Evolutionary conservation across 345 rosid species (phyloP), one percentile per base, ranked within the genome.

Genomic region (Theobroma cacao): DNA sequence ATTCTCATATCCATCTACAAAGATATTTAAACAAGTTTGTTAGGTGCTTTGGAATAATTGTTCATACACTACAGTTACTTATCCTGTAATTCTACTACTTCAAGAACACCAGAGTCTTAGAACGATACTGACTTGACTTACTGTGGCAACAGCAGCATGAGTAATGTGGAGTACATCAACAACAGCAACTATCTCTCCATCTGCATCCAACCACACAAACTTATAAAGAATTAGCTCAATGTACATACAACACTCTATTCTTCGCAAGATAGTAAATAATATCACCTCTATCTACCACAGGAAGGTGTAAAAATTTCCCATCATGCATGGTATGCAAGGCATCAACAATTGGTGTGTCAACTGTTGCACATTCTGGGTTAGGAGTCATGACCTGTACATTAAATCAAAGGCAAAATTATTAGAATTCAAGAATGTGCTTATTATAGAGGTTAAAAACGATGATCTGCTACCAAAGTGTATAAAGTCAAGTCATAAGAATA

Each of bases 241-340:
- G 28, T 28, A 48, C 40, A 12, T 7, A 73, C 65, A 70, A 80
- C 56, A 75, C 15, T 63, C 28, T 63, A 78, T 59, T 82, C 64
- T 43, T 77, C 14, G 65, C 22, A 62, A 33, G 48, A 41, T 60
- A 76, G n/a, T 60, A 62, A 73, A 24, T 72, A 4, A 43, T 31
- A 64, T 72, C 80, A 97, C 99, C 98, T 86, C 88, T 91, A 75
- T 94, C 90, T 22, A 91, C 83, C 61, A 97, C 95, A 28, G 98
- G 99, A 83, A 97, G 97, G 87, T 97, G 99, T 87, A 94, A 90
- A 83, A 97, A 97, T 84, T 97, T 94, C 58, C 99, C 96, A 76
- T 94, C 94, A 52, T 97, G 98, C 99, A 97, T 97, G 63, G 85
- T 80, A 83, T 94, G 99, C 77, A 97, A 82, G 63, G 99, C 98